Evolutionary conservation across 108 stramenopile genomes (phyloP), one percentile per base, ranked within the genome.

Genomic region (Pseudonitzschia delicatissima): DNA sequence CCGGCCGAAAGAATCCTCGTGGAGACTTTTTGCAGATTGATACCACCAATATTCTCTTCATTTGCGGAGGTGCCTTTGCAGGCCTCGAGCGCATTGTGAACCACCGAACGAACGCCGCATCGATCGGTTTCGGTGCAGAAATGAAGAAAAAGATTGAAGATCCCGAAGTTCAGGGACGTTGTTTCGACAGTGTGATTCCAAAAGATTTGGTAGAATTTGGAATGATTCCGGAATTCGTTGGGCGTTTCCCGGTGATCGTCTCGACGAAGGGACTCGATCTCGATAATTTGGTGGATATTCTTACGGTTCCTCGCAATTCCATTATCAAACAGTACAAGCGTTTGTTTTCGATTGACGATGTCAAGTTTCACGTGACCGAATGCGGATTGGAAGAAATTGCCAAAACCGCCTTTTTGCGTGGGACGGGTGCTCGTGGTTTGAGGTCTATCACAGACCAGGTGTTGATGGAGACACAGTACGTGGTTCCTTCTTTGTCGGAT

Each of bases 161-260:
- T 67, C 91, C 85, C 51, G 83, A 87, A 59, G 84, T 93, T 20
- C 89, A 93, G 64, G 93, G 90, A 1, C 84, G 82, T 36, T 92
- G 89, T 71, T 96, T 97, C 66, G 87, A 96, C 53, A 82, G 73
- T 58, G 96, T 91, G 42, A 91, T 95, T 73, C 98, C 98, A 34
- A 91, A 88, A 66, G 98, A 98, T 81, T 79, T 98, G 45, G 87
- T 96, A 17, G 80, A 86, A 33, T 98, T 78, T 65, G 98, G 96
- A 7, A 95, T 98, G 83, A 97, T 98, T 61, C 98, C 98, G 20
- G 98, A 98, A 72, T 97, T 97, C 51, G 84, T 97, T 33, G 98
- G 98, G 18, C 88, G 98, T 28, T 97, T 98, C 75, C 96, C 98
- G 6, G 87, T 96, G 8, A 92, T 98, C 57, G 93, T 96, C 12